Base-by-base conservation (phyloP, 2,329 filamentous ascomycete species). In the Trichoderma aggressivum region DNA sequence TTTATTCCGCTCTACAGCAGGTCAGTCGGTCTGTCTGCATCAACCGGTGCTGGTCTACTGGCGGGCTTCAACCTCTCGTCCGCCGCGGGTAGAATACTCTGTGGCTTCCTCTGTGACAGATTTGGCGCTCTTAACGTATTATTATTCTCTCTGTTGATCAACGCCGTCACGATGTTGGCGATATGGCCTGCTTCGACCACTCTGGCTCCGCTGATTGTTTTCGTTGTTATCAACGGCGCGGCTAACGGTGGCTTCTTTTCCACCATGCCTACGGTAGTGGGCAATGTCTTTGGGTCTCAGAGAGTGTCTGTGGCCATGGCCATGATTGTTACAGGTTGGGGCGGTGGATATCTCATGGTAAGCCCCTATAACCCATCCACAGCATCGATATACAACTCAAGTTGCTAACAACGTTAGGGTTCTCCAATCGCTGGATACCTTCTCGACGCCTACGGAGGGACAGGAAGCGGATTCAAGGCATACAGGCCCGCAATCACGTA, bases 211-310 rank as follows among this genome's bases (percentile, higher is more conserved):
- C 78, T 90, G 47, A 78, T 86, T 18, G 77, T 84, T 0, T 90
- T 90, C 74, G 86, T 85, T 18, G 79, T 89, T 14, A 79, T 89
- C 26, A 90, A 89, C 73, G 88, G 88, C 0, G 80, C 84, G 50
- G 83, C 86, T 0, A 89, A 89, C 75, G 88, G 88, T 0, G 86
- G 85, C 0, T 90, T 90, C 79, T 90, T 90, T 76, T 84, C 86
- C 3, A 85, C 85, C 0, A 88, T 90, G 80, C 88, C 88, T 1
- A 89, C 88, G 0, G 87, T 88, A 0, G 85, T 89, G 0, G 85
- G 85, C 0, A 87, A 84, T 75, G 82, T 87, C 1, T 89, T 89
- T 79, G 88, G 86, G 8, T 86, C 82, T 2, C 83, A 81, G 3
- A 80, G 86, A 7, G 83, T 88, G 59, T 81, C 84, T 8, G 84